Percentiles rank a stretch among this genome's conserved stretches.
These are phyloP conservation scores for Rhizopogon vesiculosus DNA, from an alignment of 768 basidiomycete species.

Conservation along the genomic window DNA sequence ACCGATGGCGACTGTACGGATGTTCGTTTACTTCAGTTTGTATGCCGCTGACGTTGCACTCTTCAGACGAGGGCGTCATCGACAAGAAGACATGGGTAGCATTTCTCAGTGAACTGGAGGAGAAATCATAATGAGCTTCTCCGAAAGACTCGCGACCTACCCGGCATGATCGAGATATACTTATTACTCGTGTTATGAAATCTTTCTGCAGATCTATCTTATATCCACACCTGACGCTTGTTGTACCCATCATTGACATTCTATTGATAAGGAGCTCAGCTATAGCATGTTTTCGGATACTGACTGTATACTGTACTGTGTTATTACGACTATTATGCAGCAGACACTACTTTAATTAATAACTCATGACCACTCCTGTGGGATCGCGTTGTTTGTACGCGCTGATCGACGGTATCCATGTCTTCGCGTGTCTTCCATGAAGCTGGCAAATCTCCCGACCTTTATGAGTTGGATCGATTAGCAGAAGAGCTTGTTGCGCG, in stretches of 20 bases:
- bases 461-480: constrained; percentile 64
- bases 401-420: not conserved
- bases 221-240: not conserved
- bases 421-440: not conserved
- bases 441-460: constrained; percentile 33
- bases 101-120: constrained; percentile 75
- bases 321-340: not conserved
- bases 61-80: constrained; percentile 80
- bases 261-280: not conserved
- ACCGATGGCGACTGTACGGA: constrained; percentile 73
- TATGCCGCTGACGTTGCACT: not conserved
- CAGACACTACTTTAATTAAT: no score
- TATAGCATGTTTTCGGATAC: not conserved
- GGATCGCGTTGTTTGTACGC: not conserved
- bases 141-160: not conserved
- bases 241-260: not conserved
- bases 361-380: not conserved
- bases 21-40: constrained; percentile 7
- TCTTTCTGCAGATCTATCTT: not conserved
- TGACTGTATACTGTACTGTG: not conserved
- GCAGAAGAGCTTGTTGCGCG: constrained; percentile 66
- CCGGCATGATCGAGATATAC: not conserved
- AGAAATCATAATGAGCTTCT: constrained; percentile 29
- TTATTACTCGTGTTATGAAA: not conserved
- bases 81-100: constrained; percentile 94